A percentile compares a stretch with the other conserved stretches of the same genome.
These are phyloP conservation scores for Ophioceras dolichostomum DNA, from an alignment of 2,329 filamentous ascomycete genomes.

Conservation along the genomic window DNA sequence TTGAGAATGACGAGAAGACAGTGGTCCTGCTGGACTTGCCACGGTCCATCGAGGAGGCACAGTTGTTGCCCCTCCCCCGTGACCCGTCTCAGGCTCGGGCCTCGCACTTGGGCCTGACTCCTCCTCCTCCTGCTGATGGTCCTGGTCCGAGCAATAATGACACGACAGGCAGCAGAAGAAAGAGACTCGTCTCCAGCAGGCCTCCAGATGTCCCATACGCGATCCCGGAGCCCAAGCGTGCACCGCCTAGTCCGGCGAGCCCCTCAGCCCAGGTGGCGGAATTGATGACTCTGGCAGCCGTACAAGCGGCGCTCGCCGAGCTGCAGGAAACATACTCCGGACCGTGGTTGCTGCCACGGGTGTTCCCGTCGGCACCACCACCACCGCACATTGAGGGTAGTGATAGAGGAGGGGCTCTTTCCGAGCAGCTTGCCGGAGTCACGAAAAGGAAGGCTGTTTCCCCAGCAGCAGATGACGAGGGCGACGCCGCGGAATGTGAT, in stretches of 20 bases:
- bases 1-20: constrained; percentile 33
- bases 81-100: not conserved
- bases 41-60: constrained; percentile 53
- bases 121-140: not conserved
- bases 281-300: constrained; percentile 36
- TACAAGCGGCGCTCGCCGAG: constrained; percentile 28
- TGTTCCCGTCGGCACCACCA: too few species aligned
- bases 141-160: not conserved
- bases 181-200: constrained; percentile 29
- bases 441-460: too few species aligned
- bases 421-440: too few species aligned
- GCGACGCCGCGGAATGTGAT: not conserved
- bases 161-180: not conserved
- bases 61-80: constrained; percentile 24
- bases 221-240: constrained; percentile 36
- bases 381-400: too few species aligned
- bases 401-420: too few species aligned
- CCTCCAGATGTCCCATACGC: constrained; percentile 32
- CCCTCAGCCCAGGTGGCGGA: constrained; percentile 36
- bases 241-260: constrained; percentile 11
- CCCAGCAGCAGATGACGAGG: constrained; percentile 7
- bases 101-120: not conserved
- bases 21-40: constrained; percentile 58
- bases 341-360: constrained; percentile 33
- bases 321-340: constrained; percentile 21